Conservation (phyloP, 495 filamentous ascomycete species). For the Lasiosphaeria ovina region DNA sequence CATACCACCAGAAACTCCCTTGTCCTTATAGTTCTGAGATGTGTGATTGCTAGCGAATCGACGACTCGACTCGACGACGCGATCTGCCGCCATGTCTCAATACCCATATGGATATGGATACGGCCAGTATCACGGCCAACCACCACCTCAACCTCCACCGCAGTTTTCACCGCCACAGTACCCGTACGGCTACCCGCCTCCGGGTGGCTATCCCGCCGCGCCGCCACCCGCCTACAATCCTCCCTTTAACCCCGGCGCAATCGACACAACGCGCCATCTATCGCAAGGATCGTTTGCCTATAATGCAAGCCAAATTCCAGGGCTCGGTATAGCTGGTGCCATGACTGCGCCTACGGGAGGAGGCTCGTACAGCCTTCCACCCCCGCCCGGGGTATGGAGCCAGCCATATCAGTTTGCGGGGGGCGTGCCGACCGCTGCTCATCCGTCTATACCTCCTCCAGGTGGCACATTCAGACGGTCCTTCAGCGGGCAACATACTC, state of each 20-base stretch:
- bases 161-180: slow-evolving; percentile 14
- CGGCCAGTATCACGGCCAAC: slow-evolving; percentile 33
- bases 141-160: slow-evolving; percentile 13
- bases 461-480: too few relatives aligned
- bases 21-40: slow-evolving; percentile 10
- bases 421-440: neutral
- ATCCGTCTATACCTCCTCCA: too few relatives aligned
- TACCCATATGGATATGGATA: slow-evolving; percentile 31
- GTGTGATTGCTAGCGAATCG: slow-evolving; percentile 13
- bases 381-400: slow-evolving; percentile 10
- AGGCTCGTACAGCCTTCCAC: neutral
- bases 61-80: neutral
- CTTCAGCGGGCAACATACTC: too few relatives aligned
- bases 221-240: slow-evolving; percentile 4
- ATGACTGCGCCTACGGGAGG: slow-evolving; percentile 2
- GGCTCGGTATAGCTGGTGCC: slow-evolving; percentile 34
- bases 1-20: slow-evolving; percentile 2
- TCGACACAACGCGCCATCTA: slow-evolving; percentile 22
- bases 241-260: slow-evolving; percentile 25
- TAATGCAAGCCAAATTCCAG: slow-evolving; percentile 43
- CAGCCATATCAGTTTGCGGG: slow-evolving; percentile 12
- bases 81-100: slow-evolving; percentile 35
- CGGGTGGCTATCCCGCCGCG: slow-evolving; percentile 22
- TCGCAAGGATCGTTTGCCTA: slow-evolving; percentile 36
- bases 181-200: slow-evolving; percentile 24